Percentiles rank a stretch among this genome's conserved stretches.
phyloP scores from a whole-genome alignment of 495 filamentous ascomycete genomes.

The Articulospora tetracladia region DNA sequence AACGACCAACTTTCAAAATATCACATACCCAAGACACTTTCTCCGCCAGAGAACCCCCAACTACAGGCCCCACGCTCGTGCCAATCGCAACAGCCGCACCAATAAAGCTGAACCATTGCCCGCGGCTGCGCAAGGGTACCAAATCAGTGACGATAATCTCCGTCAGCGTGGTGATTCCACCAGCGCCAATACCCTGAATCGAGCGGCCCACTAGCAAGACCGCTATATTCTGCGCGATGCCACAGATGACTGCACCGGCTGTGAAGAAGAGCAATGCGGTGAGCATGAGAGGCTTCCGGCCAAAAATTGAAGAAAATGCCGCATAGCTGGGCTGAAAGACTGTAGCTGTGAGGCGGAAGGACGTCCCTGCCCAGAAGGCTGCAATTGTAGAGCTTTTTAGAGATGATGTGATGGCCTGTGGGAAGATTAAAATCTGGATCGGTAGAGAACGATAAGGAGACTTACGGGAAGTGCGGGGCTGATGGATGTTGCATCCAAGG shows the following conservation, averaged over 20 bases:
- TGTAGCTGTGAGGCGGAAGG: slow-evolving; percentile 46
- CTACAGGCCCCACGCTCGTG: slow-evolving; percentile 58
- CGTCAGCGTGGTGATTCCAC: slow-evolving; percentile 59
- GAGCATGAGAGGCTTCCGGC: slow-evolving; percentile 42
- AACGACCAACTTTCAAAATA: not conserved
- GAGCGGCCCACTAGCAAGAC: slow-evolving; percentile 40
- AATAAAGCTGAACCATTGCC: slow-evolving; percentile 27
- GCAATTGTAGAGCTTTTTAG: slow-evolving; percentile 49
- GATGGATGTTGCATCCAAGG: slow-evolving; percentile 68
- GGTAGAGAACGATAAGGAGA: not conserved
- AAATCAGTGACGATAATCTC: slow-evolving; percentile 64
- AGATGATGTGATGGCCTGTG: slow-evolving; percentile 12
- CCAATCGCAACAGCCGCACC: slow-evolving; percentile 57
- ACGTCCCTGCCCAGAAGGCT: slow-evolving; percentile 54
- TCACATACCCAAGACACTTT: slow-evolving; percentile 31
- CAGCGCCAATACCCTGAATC: slow-evolving; percentile 59
- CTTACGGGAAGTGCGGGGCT: slow-evolving; percentile 61
- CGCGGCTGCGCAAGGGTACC: slow-evolving; percentile 47
- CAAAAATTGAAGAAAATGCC: slow-evolving; percentile 47
- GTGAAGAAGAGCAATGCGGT: slow-evolving; percentile 46
- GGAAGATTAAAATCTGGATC: not conserved
- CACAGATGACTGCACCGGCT: slow-evolving; percentile 54
- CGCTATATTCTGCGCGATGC: slow-evolving; percentile 51
- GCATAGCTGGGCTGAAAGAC: slow-evolving; percentile 46
- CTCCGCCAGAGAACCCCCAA: slow-evolving; percentile 63